Base-by-base conservation (phyloP, 1,284 basidiomycete species). In the Meira miltonrushii region DNA sequence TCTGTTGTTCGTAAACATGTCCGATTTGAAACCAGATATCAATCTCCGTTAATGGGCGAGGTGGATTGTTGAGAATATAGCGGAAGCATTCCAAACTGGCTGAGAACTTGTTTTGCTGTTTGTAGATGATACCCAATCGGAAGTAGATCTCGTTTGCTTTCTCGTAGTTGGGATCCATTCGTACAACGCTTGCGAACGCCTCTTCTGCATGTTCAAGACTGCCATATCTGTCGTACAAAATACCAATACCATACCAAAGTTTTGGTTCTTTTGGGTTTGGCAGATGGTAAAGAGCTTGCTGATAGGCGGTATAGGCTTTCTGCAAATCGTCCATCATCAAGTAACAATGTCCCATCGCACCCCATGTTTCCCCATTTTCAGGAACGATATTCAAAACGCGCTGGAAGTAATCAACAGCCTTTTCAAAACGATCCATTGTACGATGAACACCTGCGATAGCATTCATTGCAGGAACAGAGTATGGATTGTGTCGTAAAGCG, bases 21-120 rank as follows among this genome's bases (percentile, higher is more conserved):
- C 95, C 94, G 64, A 98, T 96, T 81, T 99, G 95, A 85, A 98
- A 98, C 91, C 92, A 97, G 65, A 99, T 97, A 74, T 98, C 93
- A 67, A 92, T 91, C 23, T 50, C 48, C 13, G 94, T 94, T 39
- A 98, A 86, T 0, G 95, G 94, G 66, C 86, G 88, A 13, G 95
- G 94, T 3, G 95, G 94, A 73, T 92, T 94, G 69, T 88, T 87
- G 61, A 98, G 85, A 62, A 98, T 98, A 74, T 90, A 90, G 72
- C 93, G 90, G 82, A 98, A 98, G 58, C 68, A 72, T 46, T 69
- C 68, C 39, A 68, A 55, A 79, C 82, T 65, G 62, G 84, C 82
- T 54, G 86, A 85, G 55, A 66, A 21, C 80, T 96, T 96, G 76
- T 88, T 86, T 79, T 97, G 94, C 76, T 97, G 93, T 81, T 98